phyloP scores from a whole-genome alignment of 352 stramenopile genomes.

The Pythium apleroticum region DNA sequence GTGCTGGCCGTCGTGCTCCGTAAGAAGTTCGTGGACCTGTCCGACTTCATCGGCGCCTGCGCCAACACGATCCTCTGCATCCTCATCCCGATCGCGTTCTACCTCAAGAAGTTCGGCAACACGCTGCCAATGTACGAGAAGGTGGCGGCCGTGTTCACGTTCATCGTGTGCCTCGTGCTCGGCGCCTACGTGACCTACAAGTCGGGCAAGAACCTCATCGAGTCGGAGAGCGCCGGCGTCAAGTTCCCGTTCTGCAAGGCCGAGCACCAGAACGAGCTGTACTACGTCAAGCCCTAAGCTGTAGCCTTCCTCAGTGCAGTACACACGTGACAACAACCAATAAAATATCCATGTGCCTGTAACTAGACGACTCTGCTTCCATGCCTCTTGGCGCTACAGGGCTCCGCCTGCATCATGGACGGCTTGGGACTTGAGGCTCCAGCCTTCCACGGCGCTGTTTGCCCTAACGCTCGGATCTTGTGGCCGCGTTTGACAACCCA shows the following conservation, averaged over 20 bases:
- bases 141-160: constrained; percentile 35
- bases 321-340: constrained; percentile 1
- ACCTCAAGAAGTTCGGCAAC: constrained; percentile 62
- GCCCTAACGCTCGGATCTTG: too few relatives aligned
- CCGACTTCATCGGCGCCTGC: constrained; percentile 67
- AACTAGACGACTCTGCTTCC: background rate
- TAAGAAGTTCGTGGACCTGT: constrained; percentile 63
- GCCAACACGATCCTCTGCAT: constrained; percentile 56
- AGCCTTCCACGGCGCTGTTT: too few relatives aligned
- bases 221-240: constrained; percentile 10
- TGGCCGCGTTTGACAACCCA: background rate
- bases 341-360: background rate
- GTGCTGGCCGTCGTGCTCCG: constrained; percentile 31
- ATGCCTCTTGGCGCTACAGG: too few relatives aligned
- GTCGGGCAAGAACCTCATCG: constrained; percentile 47
- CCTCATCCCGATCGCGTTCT: constrained; percentile 67
- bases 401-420: too few relatives aligned
- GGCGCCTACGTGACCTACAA: constrained; percentile 16
- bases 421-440: too few relatives aligned
- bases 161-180: constrained; percentile 39
- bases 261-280: constrained; percentile 22
- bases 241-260: constrained; percentile 31
- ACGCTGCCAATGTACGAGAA: constrained; percentile 39
- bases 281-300: constrained; percentile 13
- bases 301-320: constrained; percentile 7